Evolutionary conservation across 2,329 filamentous ascomycete species (phyloP).

Genomic region (Alternaria sp.): DNA sequence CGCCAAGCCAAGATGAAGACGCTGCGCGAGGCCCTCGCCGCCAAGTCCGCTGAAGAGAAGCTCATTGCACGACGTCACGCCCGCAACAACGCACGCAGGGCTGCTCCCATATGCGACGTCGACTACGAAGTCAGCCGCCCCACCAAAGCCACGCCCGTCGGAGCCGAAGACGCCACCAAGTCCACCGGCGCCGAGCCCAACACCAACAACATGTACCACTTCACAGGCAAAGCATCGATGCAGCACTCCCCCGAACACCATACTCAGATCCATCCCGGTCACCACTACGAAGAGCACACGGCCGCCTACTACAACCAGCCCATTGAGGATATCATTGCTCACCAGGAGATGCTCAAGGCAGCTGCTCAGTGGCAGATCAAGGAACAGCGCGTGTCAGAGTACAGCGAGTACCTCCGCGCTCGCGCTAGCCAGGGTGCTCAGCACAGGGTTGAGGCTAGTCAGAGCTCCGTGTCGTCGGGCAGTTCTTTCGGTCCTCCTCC

Average conservation of each 20-base stretch:
- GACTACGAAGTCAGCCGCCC: not conserved
- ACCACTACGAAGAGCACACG: not conserved
- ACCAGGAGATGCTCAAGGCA: slow-evolving; percentile 2
- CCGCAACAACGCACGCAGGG: not conserved
- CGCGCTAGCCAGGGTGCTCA: slow-evolving; percentile 19
- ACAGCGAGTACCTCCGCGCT: slow-evolving; percentile 25
- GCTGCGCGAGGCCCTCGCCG: not conserved
- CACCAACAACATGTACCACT: not conserved
- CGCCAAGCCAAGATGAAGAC: slow-evolving; percentile 8
- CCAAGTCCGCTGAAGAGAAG: not conserved
- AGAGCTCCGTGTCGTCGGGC: not conserved
- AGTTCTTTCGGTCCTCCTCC: not conserved
- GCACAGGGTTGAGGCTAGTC: slow-evolving; percentile 7
- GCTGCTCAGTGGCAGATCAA: slow-evolving; percentile 26
- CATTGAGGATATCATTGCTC: not conserved
- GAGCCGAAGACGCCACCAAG: not conserved
- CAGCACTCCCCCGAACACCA: not conserved
- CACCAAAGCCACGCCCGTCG: not conserved
- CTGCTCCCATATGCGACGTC: not conserved
- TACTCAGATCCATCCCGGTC: not conserved
- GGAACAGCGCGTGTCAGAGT: slow-evolving; percentile 27
- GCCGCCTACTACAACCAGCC: not conserved
- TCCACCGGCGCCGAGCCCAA: not conserved
- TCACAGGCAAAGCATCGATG: not conserved
- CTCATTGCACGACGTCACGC: not conserved